Evolutionary conservation across 495 filamentous ascomycete species (phyloP).

Genomic region (Aspergillus sclerotioniger): DNA sequence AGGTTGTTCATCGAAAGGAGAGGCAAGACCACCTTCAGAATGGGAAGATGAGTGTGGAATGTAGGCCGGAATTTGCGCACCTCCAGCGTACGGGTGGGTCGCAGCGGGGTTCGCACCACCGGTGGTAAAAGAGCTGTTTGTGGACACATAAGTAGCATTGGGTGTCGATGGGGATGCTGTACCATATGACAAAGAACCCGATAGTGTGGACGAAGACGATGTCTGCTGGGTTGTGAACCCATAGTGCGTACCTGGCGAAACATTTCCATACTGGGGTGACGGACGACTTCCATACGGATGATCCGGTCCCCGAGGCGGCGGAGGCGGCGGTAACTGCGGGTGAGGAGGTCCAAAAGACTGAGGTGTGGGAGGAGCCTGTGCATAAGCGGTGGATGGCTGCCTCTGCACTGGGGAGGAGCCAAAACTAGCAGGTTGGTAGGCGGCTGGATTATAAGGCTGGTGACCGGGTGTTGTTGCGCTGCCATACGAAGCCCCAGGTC

Average conservation of each 20-base stretch:
- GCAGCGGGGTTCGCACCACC: constrained; percentile 19
- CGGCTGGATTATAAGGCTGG: constrained; percentile 72
- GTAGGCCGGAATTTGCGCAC: constrained; percentile 27
- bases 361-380: constrained; percentile 34
- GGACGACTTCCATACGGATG: constrained; percentile 45
- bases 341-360: constrained; percentile 35
- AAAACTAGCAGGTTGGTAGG: constrained; percentile 50
- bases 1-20: constrained; percentile 41
- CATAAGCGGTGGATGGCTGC: constrained; percentile 33
- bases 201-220: constrained; percentile 11
- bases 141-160: constrained; percentile 17
- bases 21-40: constrained; percentile 22
- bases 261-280: constrained; percentile 25
- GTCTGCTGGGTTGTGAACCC: constrained; percentile 20
- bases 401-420: constrained; percentile 30
- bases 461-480: constrained; percentile 35
- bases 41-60: constrained; percentile 31
- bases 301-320: constrained; percentile 48
- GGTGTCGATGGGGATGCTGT: constrained; percentile 22
- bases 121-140: constrained; percentile 18
- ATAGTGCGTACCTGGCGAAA: constrained; percentile 20
- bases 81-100: constrained; percentile 28
- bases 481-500: constrained; percentile 31
- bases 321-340: constrained; percentile 41
- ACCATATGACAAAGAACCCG: constrained; percentile 22